These are phyloP conservation scores for Boletus rubropictus DNA, from an alignment of 768 basidiomycete species.

Conservation along the genomic window DNA sequence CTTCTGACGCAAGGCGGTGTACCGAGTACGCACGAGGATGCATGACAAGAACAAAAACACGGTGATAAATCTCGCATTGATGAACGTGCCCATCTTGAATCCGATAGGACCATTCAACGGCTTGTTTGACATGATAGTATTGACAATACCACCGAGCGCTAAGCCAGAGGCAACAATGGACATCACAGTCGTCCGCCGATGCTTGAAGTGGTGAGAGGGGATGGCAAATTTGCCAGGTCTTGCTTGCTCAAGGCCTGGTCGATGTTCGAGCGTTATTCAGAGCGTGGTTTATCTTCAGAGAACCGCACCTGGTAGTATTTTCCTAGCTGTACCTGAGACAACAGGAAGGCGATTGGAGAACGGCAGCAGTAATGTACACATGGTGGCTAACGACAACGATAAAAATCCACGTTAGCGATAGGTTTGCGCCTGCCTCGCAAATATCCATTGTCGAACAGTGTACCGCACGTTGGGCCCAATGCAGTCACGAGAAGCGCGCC, in stretches of 20 bases:
- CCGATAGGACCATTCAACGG: slow-evolving; percentile 38
- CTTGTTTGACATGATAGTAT: slow-evolving; percentile 59
- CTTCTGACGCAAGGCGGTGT: neutral
- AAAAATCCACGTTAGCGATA: neutral
- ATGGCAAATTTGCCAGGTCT: slow-evolving; percentile 40
- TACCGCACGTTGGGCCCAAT: slow-evolving; percentile 22
- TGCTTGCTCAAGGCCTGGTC: slow-evolving; percentile 40
- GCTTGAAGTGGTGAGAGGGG: slow-evolving; percentile 41
- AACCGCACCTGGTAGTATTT: slow-evolving; percentile 31
- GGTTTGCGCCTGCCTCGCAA: slow-evolving; percentile 15
- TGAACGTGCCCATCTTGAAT: slow-evolving; percentile 36
- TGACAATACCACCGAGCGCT: slow-evolving; percentile 48
- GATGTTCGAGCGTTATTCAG: neutral
- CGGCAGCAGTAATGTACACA: slow-evolving; percentile 21
- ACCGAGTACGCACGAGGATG: slow-evolving; percentile 33
- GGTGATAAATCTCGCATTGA: slow-evolving; percentile 37
- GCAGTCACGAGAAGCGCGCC: slow-evolving; percentile 13
- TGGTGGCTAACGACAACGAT: slow-evolving; percentile 5
- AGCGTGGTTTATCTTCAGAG: neutral
- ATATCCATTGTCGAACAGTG: slow-evolving; percentile 24
- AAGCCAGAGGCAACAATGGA: slow-evolving; percentile 43
- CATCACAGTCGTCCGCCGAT: slow-evolving; percentile 38
- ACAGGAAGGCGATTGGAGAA: slow-evolving; percentile 25
- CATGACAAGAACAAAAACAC: slow-evolving; percentile 36
- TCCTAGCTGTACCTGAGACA: slow-evolving; percentile 29